These are phyloP conservation scores for Argentina anserina DNA, from an alignment of 306 rosid genomes.

Conservation along the genomic window DNA sequence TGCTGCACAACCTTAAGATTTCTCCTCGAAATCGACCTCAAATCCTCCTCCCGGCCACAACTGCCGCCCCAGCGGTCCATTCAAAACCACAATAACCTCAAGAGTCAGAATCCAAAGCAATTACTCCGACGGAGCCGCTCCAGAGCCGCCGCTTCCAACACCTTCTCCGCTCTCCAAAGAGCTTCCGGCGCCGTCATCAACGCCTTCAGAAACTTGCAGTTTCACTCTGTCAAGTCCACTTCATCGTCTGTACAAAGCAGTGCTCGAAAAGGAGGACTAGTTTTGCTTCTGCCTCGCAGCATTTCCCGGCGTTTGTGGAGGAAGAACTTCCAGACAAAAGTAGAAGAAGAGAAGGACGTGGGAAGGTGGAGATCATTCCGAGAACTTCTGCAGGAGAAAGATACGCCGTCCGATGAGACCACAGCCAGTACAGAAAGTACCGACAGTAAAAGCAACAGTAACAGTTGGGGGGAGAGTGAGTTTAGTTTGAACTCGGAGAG, in stretches of 20 bases:
- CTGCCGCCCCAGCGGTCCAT: neutral
- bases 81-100: neutral
- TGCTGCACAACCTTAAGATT: conserved; percentile 60
- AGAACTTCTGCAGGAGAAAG: conserved; percentile 24
- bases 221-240: conserved; percentile 20
- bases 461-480: conserved; percentile 65
- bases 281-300: conserved; percentile 35
- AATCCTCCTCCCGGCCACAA: conserved; percentile 11
- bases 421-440: conserved; percentile 15
- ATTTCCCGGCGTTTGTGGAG: conserved; percentile 50
- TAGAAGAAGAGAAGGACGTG: neutral
- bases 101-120: conserved; percentile 2
- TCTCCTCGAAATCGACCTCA: conserved; percentile 49
- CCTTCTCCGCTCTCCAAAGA: conserved; percentile 42
- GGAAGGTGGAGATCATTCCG: conserved; percentile 37
- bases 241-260: conserved; percentile 6
- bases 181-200: conserved; percentile 56
- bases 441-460: conserved; percentile 20
- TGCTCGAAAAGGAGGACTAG: conserved; percentile 10
- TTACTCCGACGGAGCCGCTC: conserved; percentile 17
- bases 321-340: conserved; percentile 46
- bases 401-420: conserved; percentile 25
- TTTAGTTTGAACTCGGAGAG: conserved; percentile 35
- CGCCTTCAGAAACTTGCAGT: conserved; percentile 45
- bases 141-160: conserved; percentile 23